phyloP scores from a whole-genome alignment of 108 stramenopile species.

The Parmales sp. region DNA sequence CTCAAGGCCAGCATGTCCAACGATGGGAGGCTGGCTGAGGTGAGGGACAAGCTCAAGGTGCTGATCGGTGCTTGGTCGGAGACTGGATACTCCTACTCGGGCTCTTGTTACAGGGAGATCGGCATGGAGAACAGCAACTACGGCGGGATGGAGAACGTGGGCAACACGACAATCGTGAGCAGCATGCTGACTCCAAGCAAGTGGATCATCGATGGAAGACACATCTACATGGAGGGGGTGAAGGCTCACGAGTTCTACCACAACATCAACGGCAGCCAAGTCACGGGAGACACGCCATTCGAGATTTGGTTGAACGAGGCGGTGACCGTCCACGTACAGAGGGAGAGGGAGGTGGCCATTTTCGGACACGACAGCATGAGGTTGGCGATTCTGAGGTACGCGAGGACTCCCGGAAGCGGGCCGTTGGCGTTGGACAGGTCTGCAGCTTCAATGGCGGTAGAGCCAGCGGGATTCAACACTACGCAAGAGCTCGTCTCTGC shows the following conservation, averaged over 20 bases:
- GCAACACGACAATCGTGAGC: not conserved
- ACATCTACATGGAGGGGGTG: conserved; percentile 10
- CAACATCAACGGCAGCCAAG: conserved; percentile 6
- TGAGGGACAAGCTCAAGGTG: not conserved
- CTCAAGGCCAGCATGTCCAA: not conserved
- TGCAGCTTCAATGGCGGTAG: not conserved
- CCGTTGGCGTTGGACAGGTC: not conserved
- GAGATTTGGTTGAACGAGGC: conserved; percentile 12
- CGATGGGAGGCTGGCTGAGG: not conserved
- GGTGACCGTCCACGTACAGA: conserved; percentile 9
- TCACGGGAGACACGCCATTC: conserved; percentile 4
- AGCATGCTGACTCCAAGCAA: not conserved
- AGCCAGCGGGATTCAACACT: conserved; percentile 9
- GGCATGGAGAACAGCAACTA: conserved; percentile 11
- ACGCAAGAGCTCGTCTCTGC: conserved; percentile 4
- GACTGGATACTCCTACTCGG: not conserved
- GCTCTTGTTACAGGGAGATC: conserved; percentile 3
- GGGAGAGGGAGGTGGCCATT: conserved; percentile 12
- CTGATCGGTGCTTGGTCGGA: not conserved
- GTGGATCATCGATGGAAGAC: not conserved
- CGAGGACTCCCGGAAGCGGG: not conserved
- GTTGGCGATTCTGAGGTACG: not conserved
- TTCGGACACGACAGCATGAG: conserved; percentile 11
- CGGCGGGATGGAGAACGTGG: conserved; percentile 8
- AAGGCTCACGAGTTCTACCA: conserved; percentile 12